A percentile compares a stretch with the other conserved stretches of the same genome.
phyloP scores from a whole-genome alignment of 2,329 filamentous ascomycete genomes.

The Penicillium palitans region DNA sequence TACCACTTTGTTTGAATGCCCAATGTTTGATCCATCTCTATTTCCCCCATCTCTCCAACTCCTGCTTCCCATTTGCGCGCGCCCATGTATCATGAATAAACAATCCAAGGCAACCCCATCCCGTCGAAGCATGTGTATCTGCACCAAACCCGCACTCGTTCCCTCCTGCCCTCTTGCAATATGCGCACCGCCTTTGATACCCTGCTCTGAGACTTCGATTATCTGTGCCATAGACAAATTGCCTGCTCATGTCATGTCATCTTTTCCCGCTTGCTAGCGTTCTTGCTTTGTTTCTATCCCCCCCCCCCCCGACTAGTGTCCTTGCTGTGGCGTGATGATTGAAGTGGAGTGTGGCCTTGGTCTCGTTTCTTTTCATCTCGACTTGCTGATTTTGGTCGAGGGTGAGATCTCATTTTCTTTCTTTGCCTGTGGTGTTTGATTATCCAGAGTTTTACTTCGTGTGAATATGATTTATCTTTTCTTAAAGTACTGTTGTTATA shows the following conservation, averaged over 20 bases:
- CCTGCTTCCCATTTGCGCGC: slow-evolving; percentile 5
- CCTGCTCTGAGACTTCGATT: slow-evolving; percentile 15
- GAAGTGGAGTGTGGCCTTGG: background rate
- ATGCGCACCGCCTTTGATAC: slow-evolving; percentile 12
- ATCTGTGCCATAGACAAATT: slow-evolving; percentile 24
- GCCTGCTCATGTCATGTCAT: slow-evolving; percentile 17
- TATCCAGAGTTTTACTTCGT: slow-evolving; percentile 21
- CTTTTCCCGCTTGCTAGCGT: slow-evolving; percentile 12
- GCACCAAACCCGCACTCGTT: background rate
- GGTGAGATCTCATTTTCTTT: background rate
- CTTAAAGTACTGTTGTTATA: background rate
- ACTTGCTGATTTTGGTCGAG: background rate
- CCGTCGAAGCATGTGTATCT: slow-evolving; percentile 1
- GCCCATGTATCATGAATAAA: slow-evolving; percentile 19
- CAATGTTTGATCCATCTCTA: slow-evolving; percentile 2
- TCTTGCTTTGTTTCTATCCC: slow-evolving; percentile 1
- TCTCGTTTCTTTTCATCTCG: background rate
- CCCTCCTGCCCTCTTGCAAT: background rate
- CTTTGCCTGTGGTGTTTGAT: slow-evolving; percentile 13
- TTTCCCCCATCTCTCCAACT: background rate
- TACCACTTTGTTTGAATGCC: slow-evolving; percentile 8
- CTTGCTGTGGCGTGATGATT: slow-evolving; percentile 5
- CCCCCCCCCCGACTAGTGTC: background rate
- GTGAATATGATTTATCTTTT: slow-evolving; percentile 24
- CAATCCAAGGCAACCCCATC: slow-evolving; percentile 5